Evolutionary conservation across 768 basidiomycete genomes (phyloP).

Genomic region (Psilocybe subaeruginosa): DNA sequence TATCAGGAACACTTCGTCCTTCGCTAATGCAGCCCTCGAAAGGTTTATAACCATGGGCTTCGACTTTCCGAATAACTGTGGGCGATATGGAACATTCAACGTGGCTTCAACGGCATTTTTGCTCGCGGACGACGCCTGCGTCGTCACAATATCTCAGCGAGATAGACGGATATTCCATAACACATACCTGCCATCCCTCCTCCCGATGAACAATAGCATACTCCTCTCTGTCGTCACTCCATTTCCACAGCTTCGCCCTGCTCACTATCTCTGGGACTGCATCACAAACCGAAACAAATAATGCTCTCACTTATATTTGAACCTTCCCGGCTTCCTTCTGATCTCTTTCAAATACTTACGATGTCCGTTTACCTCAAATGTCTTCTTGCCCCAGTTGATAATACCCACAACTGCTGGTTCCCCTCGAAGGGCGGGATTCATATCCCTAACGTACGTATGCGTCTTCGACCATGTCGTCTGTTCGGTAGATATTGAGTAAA

Average conservation of each 20-base stretch:
- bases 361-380: conserved; percentile 46
- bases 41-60: conserved; percentile 43
- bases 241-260: conserved; percentile 48
- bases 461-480: conserved; percentile 46
- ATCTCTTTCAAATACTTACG: conserved; percentile 43
- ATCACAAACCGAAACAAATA: neutral
- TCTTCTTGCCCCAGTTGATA: conserved; percentile 54
- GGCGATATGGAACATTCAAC: conserved; percentile 49
- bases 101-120: conserved; percentile 36
- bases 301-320: conserved; percentile 36
- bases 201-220: conserved; percentile 45
- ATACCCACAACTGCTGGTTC: conserved; percentile 41
- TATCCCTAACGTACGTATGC: conserved; percentile 47
- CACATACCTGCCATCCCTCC: conserved; percentile 49
- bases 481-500: conserved; percentile 47
- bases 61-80: conserved; percentile 48
- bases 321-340: conserved; percentile 38
- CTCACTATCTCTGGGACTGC: neutral
- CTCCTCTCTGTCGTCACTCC: conserved; percentile 45
- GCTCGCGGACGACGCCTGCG: conserved; percentile 20
- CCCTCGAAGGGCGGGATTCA: conserved; percentile 43
- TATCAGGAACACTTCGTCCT: conserved; percentile 44
- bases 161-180: no score
- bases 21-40: conserved; percentile 39
- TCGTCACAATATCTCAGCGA: no score